A percentile compares a stretch with the other conserved stretches of the same genome.
Conservation (phyloP, 306 rosid genomes). For the Acacia melanoxylon region DNA sequence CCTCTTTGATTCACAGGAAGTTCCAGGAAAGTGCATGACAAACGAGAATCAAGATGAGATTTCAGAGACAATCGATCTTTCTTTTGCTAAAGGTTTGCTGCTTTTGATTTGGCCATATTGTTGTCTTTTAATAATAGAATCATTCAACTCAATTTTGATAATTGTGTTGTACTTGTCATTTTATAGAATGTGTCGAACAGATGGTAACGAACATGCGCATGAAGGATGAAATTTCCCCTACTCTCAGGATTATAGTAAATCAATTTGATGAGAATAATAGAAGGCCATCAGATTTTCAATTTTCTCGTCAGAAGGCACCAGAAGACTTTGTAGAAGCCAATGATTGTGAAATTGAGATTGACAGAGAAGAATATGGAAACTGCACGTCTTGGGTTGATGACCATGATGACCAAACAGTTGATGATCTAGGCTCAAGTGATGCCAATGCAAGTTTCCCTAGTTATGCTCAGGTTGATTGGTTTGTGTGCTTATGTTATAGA, state of each 20-base stretch:
- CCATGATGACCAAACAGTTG: slow-evolving; percentile 55
- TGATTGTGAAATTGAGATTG: slow-evolving; percentile 50
- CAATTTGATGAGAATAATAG: slow-evolving; percentile 76
- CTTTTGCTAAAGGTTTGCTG: slow-evolving; percentile 81
- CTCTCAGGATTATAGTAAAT: slow-evolving; percentile 65
- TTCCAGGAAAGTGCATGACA: slow-evolving; percentile 67
- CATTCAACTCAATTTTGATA: slow-evolving; percentile 25
- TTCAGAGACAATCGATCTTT: slow-evolving; percentile 73
- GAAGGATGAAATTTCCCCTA: slow-evolving; percentile 91
- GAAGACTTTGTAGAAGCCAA: slow-evolving; percentile 44
- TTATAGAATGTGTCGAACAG: slow-evolving; percentile 73
- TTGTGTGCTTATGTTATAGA: neutral
- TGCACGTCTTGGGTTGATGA: slow-evolving; percentile 61
- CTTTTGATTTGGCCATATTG: slow-evolving; percentile 30
- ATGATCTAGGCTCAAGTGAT: slow-evolving; percentile 51
- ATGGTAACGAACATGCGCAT: slow-evolving; percentile 62
- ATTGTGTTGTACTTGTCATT: slow-evolving; percentile 9
- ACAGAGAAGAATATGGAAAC: slow-evolving; percentile 51
- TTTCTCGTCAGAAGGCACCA: slow-evolving; percentile 38
- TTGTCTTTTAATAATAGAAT: slow-evolving; percentile 26
- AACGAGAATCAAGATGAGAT: slow-evolving; percentile 52
- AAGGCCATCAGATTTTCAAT: slow-evolving; percentile 63
- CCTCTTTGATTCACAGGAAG: slow-evolving; percentile 87
- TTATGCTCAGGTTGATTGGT: slow-evolving; percentile 80
- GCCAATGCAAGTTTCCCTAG: slow-evolving; percentile 63